phyloP scores from a whole-genome alignment of 805 yeast genomes.

The Kluyveromyces wickerhamii region DNA sequence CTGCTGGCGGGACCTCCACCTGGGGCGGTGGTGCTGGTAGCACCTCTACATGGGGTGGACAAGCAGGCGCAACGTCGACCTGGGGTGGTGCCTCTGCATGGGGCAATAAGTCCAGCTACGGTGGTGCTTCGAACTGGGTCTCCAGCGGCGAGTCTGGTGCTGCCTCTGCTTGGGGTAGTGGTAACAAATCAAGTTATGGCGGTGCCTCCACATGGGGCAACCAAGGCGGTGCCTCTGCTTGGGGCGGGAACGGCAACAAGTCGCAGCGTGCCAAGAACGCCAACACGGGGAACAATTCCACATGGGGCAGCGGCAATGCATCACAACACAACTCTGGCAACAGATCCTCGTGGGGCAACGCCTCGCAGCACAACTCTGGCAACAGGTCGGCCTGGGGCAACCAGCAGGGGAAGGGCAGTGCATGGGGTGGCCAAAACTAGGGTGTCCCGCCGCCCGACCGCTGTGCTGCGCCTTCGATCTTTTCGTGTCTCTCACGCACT shows the following conservation, averaged over 20 bases:
- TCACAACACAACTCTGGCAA: conserved; percentile 29
- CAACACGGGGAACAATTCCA: conserved; percentile 18
- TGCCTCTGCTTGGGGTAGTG: conserved; percentile 40
- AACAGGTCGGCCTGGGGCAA: conserved; percentile 34
- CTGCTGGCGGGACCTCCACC: conserved; percentile 38
- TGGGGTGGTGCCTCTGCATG: conserved; percentile 35
- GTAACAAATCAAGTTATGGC: conserved; percentile 32
- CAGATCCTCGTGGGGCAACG: conserved; percentile 35
- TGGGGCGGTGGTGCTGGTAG: conserved; percentile 30
- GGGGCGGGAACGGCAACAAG: conserved; percentile 29
- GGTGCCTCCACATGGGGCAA: conserved; percentile 39
- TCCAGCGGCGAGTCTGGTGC: conserved; percentile 34
- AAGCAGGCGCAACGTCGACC: conserved; percentile 30
- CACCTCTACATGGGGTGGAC: conserved; percentile 26
- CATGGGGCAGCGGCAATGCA: conserved; percentile 31
- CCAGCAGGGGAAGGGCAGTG: conserved; percentile 25
- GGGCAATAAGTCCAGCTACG: conserved; percentile 34
- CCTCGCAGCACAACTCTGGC: conserved; percentile 19
- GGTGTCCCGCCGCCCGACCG: not conserved
- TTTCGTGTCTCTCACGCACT: no score
- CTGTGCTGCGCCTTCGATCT: not conserved
- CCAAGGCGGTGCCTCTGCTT: conserved; percentile 36
- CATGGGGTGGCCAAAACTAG: conserved; percentile 26
- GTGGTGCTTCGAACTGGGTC: conserved; percentile 43
- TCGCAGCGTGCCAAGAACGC: conserved; percentile 12